Base-by-base conservation (phyloP, 345 rosid species). In the Mercurialis annua region DNA sequence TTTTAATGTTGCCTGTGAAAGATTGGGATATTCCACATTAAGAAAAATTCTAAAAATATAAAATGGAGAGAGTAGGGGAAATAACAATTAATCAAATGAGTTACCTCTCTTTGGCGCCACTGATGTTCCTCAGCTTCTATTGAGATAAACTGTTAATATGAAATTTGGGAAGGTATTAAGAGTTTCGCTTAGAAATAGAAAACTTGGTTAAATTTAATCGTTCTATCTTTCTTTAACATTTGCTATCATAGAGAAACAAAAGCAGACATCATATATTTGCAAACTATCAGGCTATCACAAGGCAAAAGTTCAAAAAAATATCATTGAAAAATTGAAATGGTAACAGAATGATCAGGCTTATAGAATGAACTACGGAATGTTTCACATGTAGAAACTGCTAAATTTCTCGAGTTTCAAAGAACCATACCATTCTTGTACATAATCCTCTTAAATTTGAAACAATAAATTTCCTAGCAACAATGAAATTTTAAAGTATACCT, bases 1-100 rank as follows among this genome's bases (percentile, higher is more conserved):
- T 80, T 84, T 83, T 47, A 85, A 70, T 66, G 64, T 46, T 54
- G 69, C 82, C 96, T 89, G 83, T 54, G 66, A 42, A 57, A 68
- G n/a, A 62, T 46, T 31, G 26, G 62, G 66, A n/a, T 2, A 63
- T 61, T 30, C n/a, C 68, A 23, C 20, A 15, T 59, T 59, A 43
- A 55, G 34, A 38, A 10, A 46, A 16, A 42, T 47, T 0, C 17
- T 38, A 11, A 9, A 40, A 58, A 47, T 50, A 71, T 3, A 29
- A 36, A 30, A 8, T 20, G 33, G 16, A 20, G 38, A 54, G 47
- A 44, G 53, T 30, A 30, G 4, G 5, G 18, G 24, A 24, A 21
- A 6, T 55, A 57, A 57, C 21, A 55, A 64, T 34, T 23, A 38
- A 14, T 3, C 3, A 62, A 51, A 50, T 3, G 50, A 38, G 54